Conservation (phyloP, 1,284 basidiomycete genomes). For the Heterobasidion irregulare region DNA sequence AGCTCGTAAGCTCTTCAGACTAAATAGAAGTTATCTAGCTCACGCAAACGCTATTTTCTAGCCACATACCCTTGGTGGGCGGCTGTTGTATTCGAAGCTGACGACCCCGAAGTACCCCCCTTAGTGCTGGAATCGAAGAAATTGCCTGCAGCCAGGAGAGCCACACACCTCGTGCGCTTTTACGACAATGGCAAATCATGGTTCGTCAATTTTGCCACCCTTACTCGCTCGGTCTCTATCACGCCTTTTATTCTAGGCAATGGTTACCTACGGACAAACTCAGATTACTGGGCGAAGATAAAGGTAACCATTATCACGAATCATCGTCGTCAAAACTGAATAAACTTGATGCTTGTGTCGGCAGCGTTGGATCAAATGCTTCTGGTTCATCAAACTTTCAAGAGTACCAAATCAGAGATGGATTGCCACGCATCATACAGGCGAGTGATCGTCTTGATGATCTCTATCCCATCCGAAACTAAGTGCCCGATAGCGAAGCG, state of each 20-base stretch:
- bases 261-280: conserved; percentile 2
- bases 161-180: conserved; percentile 36
- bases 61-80: conserved; percentile 36
- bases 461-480: too few species aligned
- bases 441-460: not conserved
- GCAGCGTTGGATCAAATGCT: not conserved
- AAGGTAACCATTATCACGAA: not conserved
- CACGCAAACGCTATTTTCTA: conserved; percentile 8
- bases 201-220: conserved; percentile 14
- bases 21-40: not conserved
- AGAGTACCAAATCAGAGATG: not conserved
- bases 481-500: too few species aligned
- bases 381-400: not conserved
- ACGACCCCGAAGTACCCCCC: conserved; percentile 29
- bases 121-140: conserved; percentile 19
- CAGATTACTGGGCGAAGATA: conserved; percentile 2
- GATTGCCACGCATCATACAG: not conserved
- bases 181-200: conserved; percentile 35
- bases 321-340: not conserved
- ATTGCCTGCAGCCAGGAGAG: conserved; percentile 12
- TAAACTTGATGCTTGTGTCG: not conserved
- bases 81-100: conserved; percentile 31
- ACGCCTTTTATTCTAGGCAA: not conserved
- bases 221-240: not conserved
- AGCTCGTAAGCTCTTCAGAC: conserved; percentile 19